Conservation (phyloP, 768 basidiomycete genomes). For the Lentinula edodes region DNA sequence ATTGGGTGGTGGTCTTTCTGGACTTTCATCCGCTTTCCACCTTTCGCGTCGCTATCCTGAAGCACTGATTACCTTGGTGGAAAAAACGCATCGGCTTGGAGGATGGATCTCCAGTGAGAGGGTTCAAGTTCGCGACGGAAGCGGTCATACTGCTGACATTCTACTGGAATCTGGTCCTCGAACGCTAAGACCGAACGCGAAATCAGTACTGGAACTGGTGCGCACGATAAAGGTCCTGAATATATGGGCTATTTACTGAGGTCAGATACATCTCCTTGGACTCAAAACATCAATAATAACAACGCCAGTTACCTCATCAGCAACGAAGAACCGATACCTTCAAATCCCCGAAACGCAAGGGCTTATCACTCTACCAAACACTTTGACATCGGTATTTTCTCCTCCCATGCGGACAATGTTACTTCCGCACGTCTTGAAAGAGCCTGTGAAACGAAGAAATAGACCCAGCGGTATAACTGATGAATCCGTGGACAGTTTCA, state of each 20-base stretch:
- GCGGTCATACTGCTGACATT: slow-evolving; percentile 31
- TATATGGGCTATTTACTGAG: slow-evolving; percentile 9
- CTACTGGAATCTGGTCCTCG: slow-evolving; percentile 84
- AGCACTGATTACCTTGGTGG: slow-evolving; percentile 60
- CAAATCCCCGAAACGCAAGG: slow-evolving; percentile 47
- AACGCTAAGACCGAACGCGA: slow-evolving; percentile 75
- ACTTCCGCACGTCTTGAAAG: slow-evolving; percentile 48
- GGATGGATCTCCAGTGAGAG: slow-evolving; percentile 81
- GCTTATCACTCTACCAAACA: slow-evolving; percentile 46
- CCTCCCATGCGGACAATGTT: slow-evolving; percentile 40
- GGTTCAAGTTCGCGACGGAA: slow-evolving; percentile 31
- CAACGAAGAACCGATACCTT: slow-evolving; percentile 76
- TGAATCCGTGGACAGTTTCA: slow-evolving; percentile 77
- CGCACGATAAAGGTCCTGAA: slow-evolving; percentile 18
- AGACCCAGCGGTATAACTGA: slow-evolving; percentile 42
- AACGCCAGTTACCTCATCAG: slow-evolving; percentile 59
- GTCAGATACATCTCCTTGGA: slow-evolving; percentile 71
- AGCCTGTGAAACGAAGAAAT: slow-evolving; percentile 50
- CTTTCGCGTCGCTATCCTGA: slow-evolving; percentile 61
- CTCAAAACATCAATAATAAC: slow-evolving; percentile 58
- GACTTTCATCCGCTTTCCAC: slow-evolving; percentile 78
- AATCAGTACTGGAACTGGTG: slow-evolving; percentile 75
- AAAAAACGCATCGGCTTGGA: slow-evolving; percentile 59
- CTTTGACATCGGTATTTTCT: slow-evolving; percentile 28
- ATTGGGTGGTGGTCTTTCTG: slow-evolving; percentile 78